Conservation (phyloP, 2,329 filamentous ascomycete genomes). For the Alternaria brassicae region DNA sequence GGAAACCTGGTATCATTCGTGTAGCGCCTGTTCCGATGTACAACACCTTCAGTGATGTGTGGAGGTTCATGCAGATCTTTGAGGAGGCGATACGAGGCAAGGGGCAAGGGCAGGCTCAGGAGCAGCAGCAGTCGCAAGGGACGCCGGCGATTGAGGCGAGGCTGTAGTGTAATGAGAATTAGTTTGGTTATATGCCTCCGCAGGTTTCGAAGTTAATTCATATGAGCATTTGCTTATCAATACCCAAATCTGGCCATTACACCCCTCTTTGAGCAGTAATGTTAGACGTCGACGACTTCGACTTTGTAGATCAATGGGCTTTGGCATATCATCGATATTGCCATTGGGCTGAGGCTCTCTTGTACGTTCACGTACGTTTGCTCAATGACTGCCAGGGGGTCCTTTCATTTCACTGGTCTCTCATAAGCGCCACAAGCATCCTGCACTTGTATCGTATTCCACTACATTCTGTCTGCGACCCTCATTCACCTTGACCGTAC, state of each 20-base stretch:
- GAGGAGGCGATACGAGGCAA: slow-evolving; percentile 47
- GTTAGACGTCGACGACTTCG: too few relatives aligned
- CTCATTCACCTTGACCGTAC: too few relatives aligned
- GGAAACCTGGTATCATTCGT: slow-evolving; percentile 83
- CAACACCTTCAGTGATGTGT: slow-evolving; percentile 77
- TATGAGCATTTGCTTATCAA: background rate
- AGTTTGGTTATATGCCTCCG: background rate
- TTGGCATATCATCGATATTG: too few relatives aligned
- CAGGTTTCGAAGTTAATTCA: background rate
- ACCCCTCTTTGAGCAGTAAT: too few relatives aligned
- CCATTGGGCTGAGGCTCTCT: background rate
- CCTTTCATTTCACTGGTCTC: too few relatives aligned
- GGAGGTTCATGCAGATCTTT: slow-evolving; percentile 56
- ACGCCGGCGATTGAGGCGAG: slow-evolving; percentile 16
- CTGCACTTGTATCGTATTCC: too few relatives aligned
- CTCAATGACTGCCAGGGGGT: too few relatives aligned
- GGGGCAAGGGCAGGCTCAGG: slow-evolving; percentile 8
- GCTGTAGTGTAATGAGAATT: slow-evolving; percentile 3
- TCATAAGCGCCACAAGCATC: too few relatives aligned
- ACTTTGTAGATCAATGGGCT: too few relatives aligned
- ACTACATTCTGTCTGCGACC: too few relatives aligned
- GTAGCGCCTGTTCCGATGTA: slow-evolving; percentile 86
- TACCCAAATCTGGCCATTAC: background rate
- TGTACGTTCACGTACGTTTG: too few relatives aligned
- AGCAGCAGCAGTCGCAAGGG: slow-evolving; percentile 7